Conservation (phyloP, 306 rosid species). For the Fragaria iinumae region DNA sequence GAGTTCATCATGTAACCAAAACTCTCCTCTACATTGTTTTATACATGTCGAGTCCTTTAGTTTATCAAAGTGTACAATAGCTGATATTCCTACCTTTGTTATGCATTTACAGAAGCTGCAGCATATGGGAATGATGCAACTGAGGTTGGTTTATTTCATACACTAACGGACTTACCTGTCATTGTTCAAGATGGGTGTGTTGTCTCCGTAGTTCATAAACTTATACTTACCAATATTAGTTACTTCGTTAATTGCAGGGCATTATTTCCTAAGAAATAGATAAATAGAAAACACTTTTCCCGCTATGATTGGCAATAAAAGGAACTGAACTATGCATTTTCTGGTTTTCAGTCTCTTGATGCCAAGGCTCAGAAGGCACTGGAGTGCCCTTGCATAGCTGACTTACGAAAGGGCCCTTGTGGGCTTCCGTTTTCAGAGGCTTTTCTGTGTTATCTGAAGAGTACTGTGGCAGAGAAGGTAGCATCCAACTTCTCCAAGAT, state of each 20-base stretch:
- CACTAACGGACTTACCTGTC: background rate
- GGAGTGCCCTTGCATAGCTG: slow-evolving; percentile 93
- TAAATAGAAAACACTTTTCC: background rate
- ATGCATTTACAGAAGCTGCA: slow-evolving; percentile 68
- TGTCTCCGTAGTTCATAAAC: background rate
- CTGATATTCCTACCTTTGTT: slow-evolving; percentile 12
- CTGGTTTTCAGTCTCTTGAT: slow-evolving; percentile 82
- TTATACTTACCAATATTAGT: background rate
- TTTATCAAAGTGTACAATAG: background rate
- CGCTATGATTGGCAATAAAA: slow-evolving; percentile 8
- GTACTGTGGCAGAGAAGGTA: slow-evolving; percentile 88
- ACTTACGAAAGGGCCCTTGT: slow-evolving; percentile 73
- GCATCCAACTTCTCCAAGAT: background rate
- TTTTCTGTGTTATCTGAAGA: slow-evolving; percentile 83
- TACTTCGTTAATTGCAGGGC: background rate
- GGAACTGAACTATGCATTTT: slow-evolving; percentile 29
- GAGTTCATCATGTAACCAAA: background rate
- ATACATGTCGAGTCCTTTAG: background rate
- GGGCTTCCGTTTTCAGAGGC: slow-evolving; percentile 83
- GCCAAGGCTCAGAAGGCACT: slow-evolving; percentile 82
- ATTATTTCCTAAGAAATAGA: background rate
- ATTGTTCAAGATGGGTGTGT: background rate
- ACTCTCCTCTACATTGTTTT: background rate
- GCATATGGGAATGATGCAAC: slow-evolving; percentile 63
- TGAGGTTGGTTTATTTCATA: slow-evolving; percentile 53